Conservation (phyloP, 148 eudicot genomes). For the Camellia sinensis region DNA sequence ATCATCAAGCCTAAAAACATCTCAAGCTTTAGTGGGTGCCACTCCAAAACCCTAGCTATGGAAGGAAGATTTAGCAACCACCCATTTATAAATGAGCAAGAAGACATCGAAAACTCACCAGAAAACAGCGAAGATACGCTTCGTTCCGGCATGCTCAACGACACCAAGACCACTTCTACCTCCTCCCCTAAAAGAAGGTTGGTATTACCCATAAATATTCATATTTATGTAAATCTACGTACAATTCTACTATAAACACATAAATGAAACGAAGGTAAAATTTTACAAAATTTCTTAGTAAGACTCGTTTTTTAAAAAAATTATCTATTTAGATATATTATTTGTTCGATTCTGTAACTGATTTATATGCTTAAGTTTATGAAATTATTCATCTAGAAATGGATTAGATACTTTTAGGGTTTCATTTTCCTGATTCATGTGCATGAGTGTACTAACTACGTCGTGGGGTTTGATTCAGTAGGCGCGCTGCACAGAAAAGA, state of each 20-base stretch:
- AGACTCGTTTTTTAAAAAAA: no score
- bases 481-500: slow-evolving; percentile 53
- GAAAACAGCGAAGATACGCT: slow-evolving; percentile 69
- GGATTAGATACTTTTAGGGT: neutral
- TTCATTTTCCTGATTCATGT: neutral
- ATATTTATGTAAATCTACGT: neutral
- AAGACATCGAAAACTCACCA: slow-evolving; percentile 64
- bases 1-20: neutral
- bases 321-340: no score
- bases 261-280: neutral
- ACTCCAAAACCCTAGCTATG: slow-evolving; percentile 17
- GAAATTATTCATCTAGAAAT: neutral
- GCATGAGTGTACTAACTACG: neutral
- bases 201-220: neutral
- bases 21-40: neutral
- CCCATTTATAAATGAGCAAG: slow-evolving; percentile 38
- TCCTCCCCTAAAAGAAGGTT: slow-evolving; percentile 72
- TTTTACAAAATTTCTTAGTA: no score
- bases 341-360: no score
- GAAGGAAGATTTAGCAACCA: slow-evolving; percentile 27
- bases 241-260: neutral
- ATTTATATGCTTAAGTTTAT: no score
- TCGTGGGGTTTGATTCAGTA: slow-evolving; percentile 25
- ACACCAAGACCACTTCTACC: slow-evolving; percentile 41
- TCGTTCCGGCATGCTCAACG: slow-evolving; percentile 36